Percentiles rank a stretch among this genome's conserved stretches.
These are phyloP conservation scores for Blastomyces silverae DNA, from an alignment of 2,329 filamentous ascomycete species.

Conservation along the genomic window DNA sequence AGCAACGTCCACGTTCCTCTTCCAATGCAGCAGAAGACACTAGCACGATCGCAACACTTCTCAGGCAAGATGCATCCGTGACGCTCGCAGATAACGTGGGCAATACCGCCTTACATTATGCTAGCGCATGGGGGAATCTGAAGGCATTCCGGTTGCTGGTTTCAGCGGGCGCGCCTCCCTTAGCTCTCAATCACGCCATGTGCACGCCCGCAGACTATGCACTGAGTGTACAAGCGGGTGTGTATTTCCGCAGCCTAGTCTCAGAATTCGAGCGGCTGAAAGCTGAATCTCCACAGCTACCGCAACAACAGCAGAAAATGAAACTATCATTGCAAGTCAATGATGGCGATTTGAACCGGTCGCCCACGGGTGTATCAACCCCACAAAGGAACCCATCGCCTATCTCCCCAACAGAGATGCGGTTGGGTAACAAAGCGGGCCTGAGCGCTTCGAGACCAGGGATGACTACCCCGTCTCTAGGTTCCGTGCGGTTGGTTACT, in stretches of 20 bases:
- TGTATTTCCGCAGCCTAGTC: constrained; percentile 73
- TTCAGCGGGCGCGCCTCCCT: constrained; percentile 68
- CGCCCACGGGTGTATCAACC: not conserved
- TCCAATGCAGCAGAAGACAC: constrained; percentile 27
- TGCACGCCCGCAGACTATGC: constrained; percentile 83
- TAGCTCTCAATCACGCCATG: constrained; percentile 64
- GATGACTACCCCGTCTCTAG: not conserved
- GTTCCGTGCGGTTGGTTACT: constrained; percentile 7
- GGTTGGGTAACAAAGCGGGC: not conserved
- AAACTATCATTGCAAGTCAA: constrained; percentile 12
- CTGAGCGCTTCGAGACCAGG: not conserved
- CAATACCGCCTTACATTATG: constrained; percentile 85
- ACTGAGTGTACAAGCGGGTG: constrained; percentile 73
- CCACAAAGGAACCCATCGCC: constrained; percentile 6
- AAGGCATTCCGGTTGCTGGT: constrained; percentile 70
- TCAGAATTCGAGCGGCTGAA: constrained; percentile 45
- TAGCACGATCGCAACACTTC: constrained; percentile 26
- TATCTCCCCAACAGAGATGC: constrained; percentile 11
- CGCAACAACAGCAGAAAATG: constrained; percentile 10
- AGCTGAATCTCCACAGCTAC: constrained; percentile 13
- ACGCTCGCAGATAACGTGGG: constrained; percentile 60
- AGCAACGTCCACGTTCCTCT: constrained; percentile 20
- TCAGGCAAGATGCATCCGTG: constrained; percentile 41
- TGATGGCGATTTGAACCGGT: constrained; percentile 8
- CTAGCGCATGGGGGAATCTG: constrained; percentile 71